Conservation (phyloP, 345 rosid species). For the Populus nigra region DNA sequence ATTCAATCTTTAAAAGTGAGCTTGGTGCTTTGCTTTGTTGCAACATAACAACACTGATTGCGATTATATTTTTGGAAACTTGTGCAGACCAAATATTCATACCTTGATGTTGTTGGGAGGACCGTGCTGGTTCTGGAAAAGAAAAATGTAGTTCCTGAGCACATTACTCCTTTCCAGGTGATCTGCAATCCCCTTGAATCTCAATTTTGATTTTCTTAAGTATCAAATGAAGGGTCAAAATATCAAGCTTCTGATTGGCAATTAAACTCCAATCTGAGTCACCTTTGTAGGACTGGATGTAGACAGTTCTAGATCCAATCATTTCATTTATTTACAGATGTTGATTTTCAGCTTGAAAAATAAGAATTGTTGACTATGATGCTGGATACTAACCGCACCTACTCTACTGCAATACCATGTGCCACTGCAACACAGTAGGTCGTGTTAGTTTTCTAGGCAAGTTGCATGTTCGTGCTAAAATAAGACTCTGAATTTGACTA, state of each 20-base stretch:
- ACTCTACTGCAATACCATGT: neutral
- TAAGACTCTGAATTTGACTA: neutral
- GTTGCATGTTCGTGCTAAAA: neutral
- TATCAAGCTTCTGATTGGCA: neutral
- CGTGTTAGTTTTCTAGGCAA: neutral
- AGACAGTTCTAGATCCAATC: neutral
- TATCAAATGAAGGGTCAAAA: neutral
- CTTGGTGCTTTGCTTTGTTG: neutral
- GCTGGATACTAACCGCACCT: neutral
- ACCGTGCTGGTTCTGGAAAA: conserved; percentile 90
- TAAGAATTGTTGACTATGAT: neutral
- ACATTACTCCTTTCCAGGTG: conserved; percentile 85
- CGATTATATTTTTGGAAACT: neutral
- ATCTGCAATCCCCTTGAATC: conserved; percentile 8
- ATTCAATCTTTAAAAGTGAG: neutral
- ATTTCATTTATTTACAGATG: neutral
- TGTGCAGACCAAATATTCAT: conserved; percentile 83
- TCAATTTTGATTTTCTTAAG: neutral
- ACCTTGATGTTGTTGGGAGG: conserved; percentile 97
- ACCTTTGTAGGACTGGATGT: neutral
- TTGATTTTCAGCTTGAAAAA: neutral
- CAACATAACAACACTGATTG: neutral
- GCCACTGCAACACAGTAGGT: neutral
- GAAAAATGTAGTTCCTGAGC: conserved; percentile 79
- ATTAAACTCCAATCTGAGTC: neutral